Base-by-base conservation (phyloP, 305 asterid species). In the Solanum chacoense region DNA sequence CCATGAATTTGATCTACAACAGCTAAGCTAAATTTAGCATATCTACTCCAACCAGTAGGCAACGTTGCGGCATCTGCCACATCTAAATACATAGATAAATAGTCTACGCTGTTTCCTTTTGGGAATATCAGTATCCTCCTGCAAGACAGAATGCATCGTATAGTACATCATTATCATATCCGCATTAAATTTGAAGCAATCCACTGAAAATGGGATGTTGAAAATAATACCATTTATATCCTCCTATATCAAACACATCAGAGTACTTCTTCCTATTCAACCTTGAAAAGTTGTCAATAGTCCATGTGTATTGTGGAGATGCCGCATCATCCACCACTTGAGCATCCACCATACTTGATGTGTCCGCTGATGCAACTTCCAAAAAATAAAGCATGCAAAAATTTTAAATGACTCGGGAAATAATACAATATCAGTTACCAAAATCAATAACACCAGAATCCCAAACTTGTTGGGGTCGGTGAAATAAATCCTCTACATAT, bases 81-180 rank as follows among this genome's bases (percentile, higher is more conserved):
- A 78, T 91, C 94, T 83, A 93, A 88, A 88, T 89, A 93, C 89
- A 91, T 86, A 2, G 94, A 93, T 91, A 93, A 87, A 90, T 89
- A 87, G 28, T 93, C 91, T 71, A 75, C 93, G 31, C 89, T 89
- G 90, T 92, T 93, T 24, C 94, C 94, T 85, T 92, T 93, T 28
- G 94, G 93, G 73, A 91, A 90, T 24, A 92, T 93, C 89, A 93
- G 93, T 50, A 93, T 91, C 87, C 94, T 91, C 94, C 94, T 92
- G 89, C 73, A 83, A 89, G 20, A 63, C 42, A 69, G 10, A 90
- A 88, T 40, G 87, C 72, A 31, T 29, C 26, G 28, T 73, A 37
- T 59, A 37, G 85, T 12, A 77, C 26, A 31, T 86, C 86, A 89
- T 13, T 2, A 5, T 31, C 87, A 85, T 83, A 45, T 10, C 18